Evolutionary conservation across 75 land plant species (phyloP).

Genomic region (Cryptomeria japonica): DNA sequence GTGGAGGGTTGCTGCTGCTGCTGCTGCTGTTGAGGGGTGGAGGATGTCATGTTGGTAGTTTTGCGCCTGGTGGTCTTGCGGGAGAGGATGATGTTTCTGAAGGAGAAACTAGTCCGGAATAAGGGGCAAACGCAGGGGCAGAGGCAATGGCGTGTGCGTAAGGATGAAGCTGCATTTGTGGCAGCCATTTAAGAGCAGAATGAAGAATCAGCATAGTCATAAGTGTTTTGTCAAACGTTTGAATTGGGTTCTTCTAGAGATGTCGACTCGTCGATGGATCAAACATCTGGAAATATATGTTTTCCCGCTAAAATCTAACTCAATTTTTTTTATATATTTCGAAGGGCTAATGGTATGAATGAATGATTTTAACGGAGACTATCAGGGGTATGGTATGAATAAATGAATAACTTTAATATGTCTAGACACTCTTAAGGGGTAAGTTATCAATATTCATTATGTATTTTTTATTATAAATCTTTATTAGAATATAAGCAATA

Average conservation of each 20-base stretch:
- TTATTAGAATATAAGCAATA: too few relatives aligned
- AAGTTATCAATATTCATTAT: too few relatives aligned
- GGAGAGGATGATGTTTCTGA: neutral
- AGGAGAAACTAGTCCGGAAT: neutral
- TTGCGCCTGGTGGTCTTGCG: neutral
- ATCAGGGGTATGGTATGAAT: too few relatives aligned
- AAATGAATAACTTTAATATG: too few relatives aligned
- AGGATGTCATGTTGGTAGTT: slow-evolving; percentile 3
- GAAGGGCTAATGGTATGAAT: too few relatives aligned
- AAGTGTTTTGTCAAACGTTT: neutral
- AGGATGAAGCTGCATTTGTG: neutral
- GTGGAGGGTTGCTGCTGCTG: neutral
- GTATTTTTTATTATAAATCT: too few relatives aligned
- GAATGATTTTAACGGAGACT: too few relatives aligned
- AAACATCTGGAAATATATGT: too few relatives aligned
- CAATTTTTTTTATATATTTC: too few relatives aligned
- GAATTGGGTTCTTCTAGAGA: neutral
- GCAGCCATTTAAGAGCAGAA: neutral
- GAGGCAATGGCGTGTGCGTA: neutral
- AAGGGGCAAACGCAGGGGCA: neutral
- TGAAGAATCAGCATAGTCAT: neutral
- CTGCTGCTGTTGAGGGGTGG: neutral
- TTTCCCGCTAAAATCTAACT: too few relatives aligned
- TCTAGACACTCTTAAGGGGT: too few relatives aligned
- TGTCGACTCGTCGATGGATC: too few relatives aligned